Evolutionary conservation across 2,329 filamentous ascomycete genomes (phyloP), one percentile per base, ranked within the genome.

Genomic region (Penicillium sp.): DNA sequence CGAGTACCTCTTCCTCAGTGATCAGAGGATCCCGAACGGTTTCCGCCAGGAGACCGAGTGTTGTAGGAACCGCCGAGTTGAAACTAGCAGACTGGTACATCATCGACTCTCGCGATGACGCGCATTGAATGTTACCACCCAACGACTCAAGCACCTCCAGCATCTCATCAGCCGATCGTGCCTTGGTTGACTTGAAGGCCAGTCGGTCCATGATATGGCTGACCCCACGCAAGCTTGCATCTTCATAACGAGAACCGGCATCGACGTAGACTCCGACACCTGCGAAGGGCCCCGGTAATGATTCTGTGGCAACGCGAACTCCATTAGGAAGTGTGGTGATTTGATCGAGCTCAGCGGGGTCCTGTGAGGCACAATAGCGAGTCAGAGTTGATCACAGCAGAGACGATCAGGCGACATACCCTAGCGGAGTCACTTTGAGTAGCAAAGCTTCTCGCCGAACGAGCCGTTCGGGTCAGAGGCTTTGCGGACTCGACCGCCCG

Each of bases 11-110:
- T 20, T 90, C 85, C 25, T 95, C 89, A 8, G 90, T 95, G 63
- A 97, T 88, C 53, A 82, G 75, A 6, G 94, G 91, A 63, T 95
- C 85, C 55, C 91, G 88, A 59, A 99, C 95, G 29, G 94, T 97
- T 74, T 99, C 94, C 56, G 94, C 93, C 40, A 99, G 84, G 18
- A 99, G 77, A 27, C 82, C 90, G 23, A 96, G 85, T 12, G 93
- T 91, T 8, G 85, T 85, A 6, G 90, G 87, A 8, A 99, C 92
- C 18, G 91, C 88, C 25, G 88, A 88, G 79, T 99, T 99, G 84
- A 99, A 99, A 27, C 92, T 97, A 25, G 94, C 94, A 1, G 92
- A 90, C 75, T 99, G 94, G 79, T 99, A 99, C 94, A 99, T 99
- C 77, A 99, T 85, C 54, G 91, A 91, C 76, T 99, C 94, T 62